phyloP scores from a whole-genome alignment of 495 filamentous ascomycete species.

The Penicillium flavigenum region DNA sequence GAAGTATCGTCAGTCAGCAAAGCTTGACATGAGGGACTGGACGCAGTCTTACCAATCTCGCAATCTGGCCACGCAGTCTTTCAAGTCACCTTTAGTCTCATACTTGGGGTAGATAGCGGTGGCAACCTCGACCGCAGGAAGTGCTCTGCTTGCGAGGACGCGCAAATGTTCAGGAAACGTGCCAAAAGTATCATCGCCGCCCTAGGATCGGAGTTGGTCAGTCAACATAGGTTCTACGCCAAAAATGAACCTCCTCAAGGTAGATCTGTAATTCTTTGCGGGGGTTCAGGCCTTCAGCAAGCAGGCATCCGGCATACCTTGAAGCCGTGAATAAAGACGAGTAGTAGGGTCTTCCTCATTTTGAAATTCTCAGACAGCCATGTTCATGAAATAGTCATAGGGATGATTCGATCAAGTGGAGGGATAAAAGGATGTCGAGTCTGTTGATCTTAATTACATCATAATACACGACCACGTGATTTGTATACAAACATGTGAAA shows the following conservation, averaged over 20 bases:
- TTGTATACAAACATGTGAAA: neutral
- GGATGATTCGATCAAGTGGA: neutral
- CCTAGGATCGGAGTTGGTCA: conserved; percentile 49
- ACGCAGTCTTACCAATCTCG: conserved; percentile 71
- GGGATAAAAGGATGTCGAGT: neutral
- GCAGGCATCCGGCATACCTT: conserved; percentile 59
- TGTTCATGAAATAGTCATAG: neutral
- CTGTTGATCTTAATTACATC: conserved; percentile 10
- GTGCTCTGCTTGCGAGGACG: conserved; percentile 62
- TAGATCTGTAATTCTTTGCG: conserved; percentile 11
- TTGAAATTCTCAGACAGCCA: conserved; percentile 5
- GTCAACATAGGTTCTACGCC: neutral
- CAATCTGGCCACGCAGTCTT: conserved; percentile 75
- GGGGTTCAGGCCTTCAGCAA: conserved; percentile 4
- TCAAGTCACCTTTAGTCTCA: conserved; percentile 85
- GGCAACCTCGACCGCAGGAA: conserved; percentile 71
- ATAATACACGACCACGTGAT: neutral
- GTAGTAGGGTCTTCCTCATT: conserved; percentile 85
- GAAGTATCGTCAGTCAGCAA: neutral
- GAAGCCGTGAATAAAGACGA: conserved; percentile 97
- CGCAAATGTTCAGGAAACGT: conserved; percentile 73
- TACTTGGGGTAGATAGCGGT: conserved; percentile 83
- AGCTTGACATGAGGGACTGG: neutral
- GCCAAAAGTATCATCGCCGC: conserved; percentile 84
- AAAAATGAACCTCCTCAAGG: neutral